These are phyloP conservation scores for Entamoeba invadens DNA, from an alignment of 208 protist species.

Conservation along the genomic window DNA sequence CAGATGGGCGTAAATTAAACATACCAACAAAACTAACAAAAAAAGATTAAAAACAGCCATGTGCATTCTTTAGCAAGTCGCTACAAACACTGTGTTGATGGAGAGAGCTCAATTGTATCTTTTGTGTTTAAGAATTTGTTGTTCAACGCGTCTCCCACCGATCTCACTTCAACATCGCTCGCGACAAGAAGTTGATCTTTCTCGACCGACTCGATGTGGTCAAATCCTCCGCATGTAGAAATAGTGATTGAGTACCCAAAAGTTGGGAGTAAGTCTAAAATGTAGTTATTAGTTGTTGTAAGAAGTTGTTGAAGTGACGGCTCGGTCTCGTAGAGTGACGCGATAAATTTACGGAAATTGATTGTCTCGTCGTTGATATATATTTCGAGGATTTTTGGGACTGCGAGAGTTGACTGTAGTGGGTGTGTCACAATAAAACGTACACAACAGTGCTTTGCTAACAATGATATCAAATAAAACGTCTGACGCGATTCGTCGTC, in stretches of 20 bases:
- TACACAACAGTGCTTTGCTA: background rate
- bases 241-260: background rate
- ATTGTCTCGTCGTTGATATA: background rate
- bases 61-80: too few species aligned
- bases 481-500: background rate
- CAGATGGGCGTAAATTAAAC: too few species aligned
- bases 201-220: too few species aligned
- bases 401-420: background rate
- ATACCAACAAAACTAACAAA: too few species aligned
- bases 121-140: too few species aligned
- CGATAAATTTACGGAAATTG: background rate
- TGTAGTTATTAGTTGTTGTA: background rate
- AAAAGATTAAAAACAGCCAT: too few species aligned
- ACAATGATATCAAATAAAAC: background rate
- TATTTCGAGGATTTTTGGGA: background rate
- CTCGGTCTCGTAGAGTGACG: background rate
- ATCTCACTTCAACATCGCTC: too few species aligned
- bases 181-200: too few species aligned
- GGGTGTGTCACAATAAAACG: background rate
- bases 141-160: too few species aligned
- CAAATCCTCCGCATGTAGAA: background rate
- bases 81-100: too few species aligned
- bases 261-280: background rate
- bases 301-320: background rate
- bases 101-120: too few species aligned